Conservation (phyloP, 768 basidiomycete genomes). For the Tephrocybe sp. region DNA sequence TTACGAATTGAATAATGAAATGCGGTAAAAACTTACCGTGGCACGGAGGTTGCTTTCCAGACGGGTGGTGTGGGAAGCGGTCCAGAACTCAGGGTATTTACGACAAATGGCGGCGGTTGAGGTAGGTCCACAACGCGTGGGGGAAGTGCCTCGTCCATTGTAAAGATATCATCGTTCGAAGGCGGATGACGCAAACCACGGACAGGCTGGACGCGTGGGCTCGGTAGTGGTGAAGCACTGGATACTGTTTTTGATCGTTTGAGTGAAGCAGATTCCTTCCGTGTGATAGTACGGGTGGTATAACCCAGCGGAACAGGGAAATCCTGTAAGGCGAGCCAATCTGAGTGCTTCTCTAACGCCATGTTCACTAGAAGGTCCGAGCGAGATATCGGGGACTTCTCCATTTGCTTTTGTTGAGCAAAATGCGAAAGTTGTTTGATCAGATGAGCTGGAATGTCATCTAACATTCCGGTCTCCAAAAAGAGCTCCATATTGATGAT, state of each 20-base stretch:
- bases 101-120: conserved; percentile 9
- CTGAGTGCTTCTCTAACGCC: conserved; percentile 58
- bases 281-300: conserved; percentile 18
- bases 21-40: conserved; percentile 41
- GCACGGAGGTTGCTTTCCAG: conserved; percentile 49
- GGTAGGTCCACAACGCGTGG: conserved; percentile 19
- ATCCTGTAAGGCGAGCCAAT: conserved; percentile 73
- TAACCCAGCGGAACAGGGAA: conserved; percentile 56
- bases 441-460: conserved; percentile 64
- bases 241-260: conserved; percentile 13
- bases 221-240: conserved; percentile 24
- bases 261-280: conserved; percentile 16
- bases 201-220: conserved; percentile 15
- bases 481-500: conserved; percentile 82
- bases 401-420: conserved; percentile 54
- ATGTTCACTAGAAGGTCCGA: conserved; percentile 47
- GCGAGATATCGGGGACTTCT: conserved; percentile 65
- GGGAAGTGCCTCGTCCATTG: conserved; percentile 69
- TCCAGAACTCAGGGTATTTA: not conserved
- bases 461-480: conserved; percentile 77
- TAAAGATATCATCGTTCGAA: conserved; percentile 70
- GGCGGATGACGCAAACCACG: conserved; percentile 25
- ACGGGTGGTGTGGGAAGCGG: conserved; percentile 23
- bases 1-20: not conserved
- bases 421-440: conserved; percentile 65